A percentile compares a stretch with the other conserved stretches of the same genome.
phyloP scores from a whole-genome alignment of 129 eudicot genomes.

The Silybum marianum region DNA sequence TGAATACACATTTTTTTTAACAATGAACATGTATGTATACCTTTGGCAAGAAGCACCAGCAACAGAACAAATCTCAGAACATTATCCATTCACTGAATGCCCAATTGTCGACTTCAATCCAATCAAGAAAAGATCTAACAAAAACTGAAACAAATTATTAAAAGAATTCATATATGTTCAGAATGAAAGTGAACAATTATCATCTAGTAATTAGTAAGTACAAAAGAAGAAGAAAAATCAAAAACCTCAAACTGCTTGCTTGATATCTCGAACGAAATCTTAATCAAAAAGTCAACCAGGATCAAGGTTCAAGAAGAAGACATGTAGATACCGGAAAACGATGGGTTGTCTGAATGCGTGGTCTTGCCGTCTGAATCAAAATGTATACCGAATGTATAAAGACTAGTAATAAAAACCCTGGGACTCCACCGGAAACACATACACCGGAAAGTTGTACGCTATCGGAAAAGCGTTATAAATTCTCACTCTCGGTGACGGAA shows the following conservation, averaged over 20 bases:
- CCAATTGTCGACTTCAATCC: constrained; percentile 22
- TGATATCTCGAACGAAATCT: background rate
- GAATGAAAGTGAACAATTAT: background rate
- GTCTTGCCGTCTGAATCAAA: no score
- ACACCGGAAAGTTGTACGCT: background rate
- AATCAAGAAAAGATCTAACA: constrained; percentile 8
- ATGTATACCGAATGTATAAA: no score
- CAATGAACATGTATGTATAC: constrained; percentile 25
- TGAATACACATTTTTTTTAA: background rate
- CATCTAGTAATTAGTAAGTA: background rate
- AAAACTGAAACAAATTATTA: constrained; percentile 1
- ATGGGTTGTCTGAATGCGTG: background rate
- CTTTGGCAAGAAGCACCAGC: constrained; percentile 43
- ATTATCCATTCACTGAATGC: constrained; percentile 42
- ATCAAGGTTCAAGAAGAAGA: background rate
- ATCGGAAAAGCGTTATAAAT: background rate
- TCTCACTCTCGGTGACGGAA: background rate
- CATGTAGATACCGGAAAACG: background rate
- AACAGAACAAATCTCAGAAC: constrained; percentile 35
- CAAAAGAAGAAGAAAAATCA: background rate
- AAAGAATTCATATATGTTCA: background rate
- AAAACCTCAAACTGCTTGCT: background rate
- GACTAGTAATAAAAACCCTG: background rate
- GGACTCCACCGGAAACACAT: background rate
- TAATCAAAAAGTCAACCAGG: background rate